phyloP scores from a whole-genome alignment of 2,329 filamentous ascomycete species.

The Fusarium bactridioides region DNA sequence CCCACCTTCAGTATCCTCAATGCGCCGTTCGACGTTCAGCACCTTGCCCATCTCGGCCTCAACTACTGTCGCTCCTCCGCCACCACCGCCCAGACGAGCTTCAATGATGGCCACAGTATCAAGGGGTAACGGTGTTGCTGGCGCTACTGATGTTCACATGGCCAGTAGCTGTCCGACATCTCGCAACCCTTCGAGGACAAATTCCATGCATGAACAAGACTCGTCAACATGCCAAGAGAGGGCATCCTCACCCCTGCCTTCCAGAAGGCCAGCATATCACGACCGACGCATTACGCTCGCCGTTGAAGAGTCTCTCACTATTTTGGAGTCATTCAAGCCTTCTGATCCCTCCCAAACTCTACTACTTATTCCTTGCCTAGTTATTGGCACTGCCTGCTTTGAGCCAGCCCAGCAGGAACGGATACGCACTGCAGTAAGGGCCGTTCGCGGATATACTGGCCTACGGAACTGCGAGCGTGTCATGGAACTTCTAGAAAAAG shows the following conservation, averaged over 20 bases:
- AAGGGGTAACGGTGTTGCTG: slow-evolving; percentile 28
- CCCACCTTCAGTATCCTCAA: slow-evolving; percentile 53
- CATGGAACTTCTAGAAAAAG: slow-evolving; percentile 61
- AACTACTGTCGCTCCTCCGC: slow-evolving; percentile 19
- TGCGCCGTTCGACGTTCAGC: slow-evolving; percentile 45
- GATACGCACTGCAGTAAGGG: slow-evolving; percentile 58
- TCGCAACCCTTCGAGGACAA: slow-evolving; percentile 49
- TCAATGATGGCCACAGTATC: slow-evolving; percentile 47
- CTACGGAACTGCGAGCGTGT: slow-evolving; percentile 66
- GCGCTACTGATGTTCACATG: slow-evolving; percentile 20
- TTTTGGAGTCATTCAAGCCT: slow-evolving; percentile 64
- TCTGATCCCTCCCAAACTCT: slow-evolving; percentile 67
- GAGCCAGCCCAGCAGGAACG: slow-evolving; percentile 60
- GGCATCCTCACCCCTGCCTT: slow-evolving; percentile 55
- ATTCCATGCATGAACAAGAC: slow-evolving; percentile 51
- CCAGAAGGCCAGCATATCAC: slow-evolving; percentile 56
- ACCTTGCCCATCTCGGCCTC: slow-evolving; percentile 36
- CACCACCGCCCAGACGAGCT: slow-evolving; percentile 43
- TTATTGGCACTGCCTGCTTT: slow-evolving; percentile 69
- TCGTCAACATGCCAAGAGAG: slow-evolving; percentile 31
- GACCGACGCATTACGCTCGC: slow-evolving; percentile 61
- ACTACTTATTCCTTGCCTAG: slow-evolving; percentile 66
- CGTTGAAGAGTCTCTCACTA: slow-evolving; percentile 63
- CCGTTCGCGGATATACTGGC: slow-evolving; percentile 66
- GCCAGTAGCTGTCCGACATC: slow-evolving; percentile 46